Conservation (phyloP, 805 yeast species). For the Schwanniomyces occidentalis region DNA sequence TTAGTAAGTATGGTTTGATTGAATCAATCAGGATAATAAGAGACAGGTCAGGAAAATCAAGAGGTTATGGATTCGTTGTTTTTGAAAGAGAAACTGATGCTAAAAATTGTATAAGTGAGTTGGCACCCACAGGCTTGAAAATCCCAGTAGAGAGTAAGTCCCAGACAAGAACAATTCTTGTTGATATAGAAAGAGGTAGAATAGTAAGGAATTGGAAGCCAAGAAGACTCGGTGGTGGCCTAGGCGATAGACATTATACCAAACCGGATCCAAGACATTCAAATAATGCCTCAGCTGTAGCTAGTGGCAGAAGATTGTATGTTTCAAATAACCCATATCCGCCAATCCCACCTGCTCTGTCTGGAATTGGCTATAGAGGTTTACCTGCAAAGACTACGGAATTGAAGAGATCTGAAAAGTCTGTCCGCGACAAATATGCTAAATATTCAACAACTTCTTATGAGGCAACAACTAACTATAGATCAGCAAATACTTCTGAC, state of each 20-base stretch:
- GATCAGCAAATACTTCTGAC: constrained; percentile 6
- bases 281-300: constrained; percentile 38
- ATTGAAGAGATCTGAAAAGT: constrained; percentile 6
- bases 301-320: constrained; percentile 28
- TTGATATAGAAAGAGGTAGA: constrained; percentile 73
- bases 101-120: constrained; percentile 57
- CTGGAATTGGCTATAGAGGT: constrained; percentile 1
- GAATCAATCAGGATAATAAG: constrained; percentile 48
- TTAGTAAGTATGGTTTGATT: constrained; percentile 68
- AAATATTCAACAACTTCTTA: constrained; percentile 13
- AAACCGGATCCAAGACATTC: constrained; percentile 24
- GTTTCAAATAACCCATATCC: constrained; percentile 14
- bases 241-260: constrained; percentile 80
- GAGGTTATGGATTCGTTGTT: constrained; percentile 84
- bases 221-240: constrained; percentile 81
- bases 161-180: constrained; percentile 50
- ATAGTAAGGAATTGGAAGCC: constrained; percentile 69
- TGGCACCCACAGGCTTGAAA: constrained; percentile 45
- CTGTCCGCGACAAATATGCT: constrained; percentile 23
- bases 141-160: constrained; percentile 43
- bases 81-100: constrained; percentile 64
- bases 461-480: constrained; percentile 2
- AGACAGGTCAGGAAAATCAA: constrained; percentile 47
- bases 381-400: background rate
- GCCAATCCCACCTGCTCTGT: constrained; percentile 2